Evolutionary conservation across 352 stramenopile genomes (phyloP).

Genomic region (Saprolegnia parasitica): DNA sequence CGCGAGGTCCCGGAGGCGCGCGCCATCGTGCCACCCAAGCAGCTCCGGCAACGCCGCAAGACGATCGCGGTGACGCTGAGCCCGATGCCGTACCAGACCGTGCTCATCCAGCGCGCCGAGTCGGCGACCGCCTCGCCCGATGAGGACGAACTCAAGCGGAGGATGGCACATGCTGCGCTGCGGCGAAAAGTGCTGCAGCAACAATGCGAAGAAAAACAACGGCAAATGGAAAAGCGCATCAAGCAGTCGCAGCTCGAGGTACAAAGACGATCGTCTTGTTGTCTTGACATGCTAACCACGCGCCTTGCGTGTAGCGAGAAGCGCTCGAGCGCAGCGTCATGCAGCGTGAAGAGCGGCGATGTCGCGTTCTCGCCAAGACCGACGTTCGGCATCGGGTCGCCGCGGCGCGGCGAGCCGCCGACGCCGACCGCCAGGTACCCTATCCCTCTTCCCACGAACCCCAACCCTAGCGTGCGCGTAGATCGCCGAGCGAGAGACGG

Average conservation of each 20-base stretch:
- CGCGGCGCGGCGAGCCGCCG: not conserved
- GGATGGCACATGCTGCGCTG: constrained; percentile 41
- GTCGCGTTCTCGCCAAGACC: constrained; percentile 51
- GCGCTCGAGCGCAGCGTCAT: constrained; percentile 52
- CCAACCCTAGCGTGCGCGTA: not conserved
- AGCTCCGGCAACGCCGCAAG: constrained; percentile 45
- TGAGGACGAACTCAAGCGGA: constrained; percentile 33
- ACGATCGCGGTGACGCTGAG: constrained; percentile 40
- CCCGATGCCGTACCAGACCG: constrained; percentile 32
- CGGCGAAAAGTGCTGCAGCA: constrained; percentile 42
- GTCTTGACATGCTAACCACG: too few species aligned
- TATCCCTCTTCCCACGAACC: not conserved
- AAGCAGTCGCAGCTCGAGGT: constrained; percentile 18
- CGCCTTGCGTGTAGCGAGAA: constrained; percentile 45
- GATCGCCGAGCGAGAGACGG: constrained; percentile 20
- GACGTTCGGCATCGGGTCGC: constrained; percentile 31
- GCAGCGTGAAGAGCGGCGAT: constrained; percentile 65
- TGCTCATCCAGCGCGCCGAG: constrained; percentile 12
- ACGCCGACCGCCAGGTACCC: constrained; percentile 1
- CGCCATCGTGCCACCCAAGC: constrained; percentile 35
- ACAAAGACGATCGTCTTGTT: constrained; percentile 3
- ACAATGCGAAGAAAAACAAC: constrained; percentile 40
- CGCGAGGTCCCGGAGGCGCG: constrained; percentile 42
- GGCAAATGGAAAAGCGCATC: constrained; percentile 39
- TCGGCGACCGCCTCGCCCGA: constrained; percentile 17